Evolutionary conservation across 2,329 filamentous ascomycete species (phyloP).

Genomic region (Delphinella strobiligena): DNA sequence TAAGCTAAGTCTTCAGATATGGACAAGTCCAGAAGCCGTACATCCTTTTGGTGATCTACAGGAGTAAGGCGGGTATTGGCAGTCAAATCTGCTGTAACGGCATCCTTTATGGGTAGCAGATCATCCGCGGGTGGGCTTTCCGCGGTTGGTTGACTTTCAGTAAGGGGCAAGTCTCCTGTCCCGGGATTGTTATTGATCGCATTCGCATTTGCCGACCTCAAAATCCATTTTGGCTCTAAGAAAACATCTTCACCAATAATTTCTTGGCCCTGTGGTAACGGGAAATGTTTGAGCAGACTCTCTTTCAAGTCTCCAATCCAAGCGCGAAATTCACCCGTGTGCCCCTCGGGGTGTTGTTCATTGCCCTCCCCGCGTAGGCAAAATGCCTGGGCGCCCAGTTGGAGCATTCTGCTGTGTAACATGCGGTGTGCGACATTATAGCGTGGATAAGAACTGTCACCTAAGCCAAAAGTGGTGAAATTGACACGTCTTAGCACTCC

Average conservation of each 20-base stretch:
- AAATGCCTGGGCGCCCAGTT: slow-evolving; percentile 69
- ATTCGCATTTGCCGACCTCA: slow-evolving; percentile 23
- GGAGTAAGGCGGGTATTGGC: slow-evolving; percentile 68
- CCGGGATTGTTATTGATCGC: background rate
- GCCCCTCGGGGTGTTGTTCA: slow-evolving; percentile 89
- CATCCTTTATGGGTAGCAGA: slow-evolving; percentile 46
- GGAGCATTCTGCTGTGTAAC: slow-evolving; percentile 68
- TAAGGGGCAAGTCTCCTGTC: background rate
- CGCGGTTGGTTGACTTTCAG: slow-evolving; percentile 4
- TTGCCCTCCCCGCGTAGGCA: slow-evolving; percentile 77
- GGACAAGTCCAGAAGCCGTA: slow-evolving; percentile 61
- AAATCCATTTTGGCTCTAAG: slow-evolving; percentile 62
- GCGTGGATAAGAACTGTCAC: slow-evolving; percentile 90
- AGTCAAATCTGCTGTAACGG: slow-evolving; percentile 45
- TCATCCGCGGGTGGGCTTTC: slow-evolving; percentile 24
- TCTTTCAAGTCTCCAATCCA: slow-evolving; percentile 47
- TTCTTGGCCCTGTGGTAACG: slow-evolving; percentile 52
- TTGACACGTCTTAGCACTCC: slow-evolving; percentile 55
- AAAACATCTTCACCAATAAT: slow-evolving; percentile 65
- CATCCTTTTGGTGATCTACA: slow-evolving; percentile 78
- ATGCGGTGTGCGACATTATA: slow-evolving; percentile 88
- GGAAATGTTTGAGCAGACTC: slow-evolving; percentile 53
- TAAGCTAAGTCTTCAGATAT: slow-evolving; percentile 35
- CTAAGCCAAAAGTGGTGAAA: slow-evolving; percentile 82
- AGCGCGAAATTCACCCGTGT: slow-evolving; percentile 23